Evolutionary conservation across 2,329 filamentous ascomycete species (phyloP), one percentile per base, ranked within the genome.

Genomic region (Aureobasidium namibiae): DNA sequence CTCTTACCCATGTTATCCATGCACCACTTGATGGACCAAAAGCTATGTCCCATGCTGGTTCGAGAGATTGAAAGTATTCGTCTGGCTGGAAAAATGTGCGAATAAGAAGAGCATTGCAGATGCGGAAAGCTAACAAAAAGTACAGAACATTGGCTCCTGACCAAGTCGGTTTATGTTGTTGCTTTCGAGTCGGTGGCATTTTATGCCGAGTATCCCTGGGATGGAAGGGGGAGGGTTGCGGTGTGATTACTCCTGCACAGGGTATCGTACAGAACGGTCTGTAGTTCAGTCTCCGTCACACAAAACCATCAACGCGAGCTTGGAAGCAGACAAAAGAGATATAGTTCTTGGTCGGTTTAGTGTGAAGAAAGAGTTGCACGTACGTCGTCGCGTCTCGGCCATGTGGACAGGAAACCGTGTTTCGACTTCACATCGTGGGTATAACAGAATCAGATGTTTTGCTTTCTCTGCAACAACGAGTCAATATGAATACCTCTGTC

Each of bases 21-120:
- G 92, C 90, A 63, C 89, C 88, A 72, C 86, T 88, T 14, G 80
- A 71, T 2, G 77, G 69, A 23, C 92, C 92, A 78, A 96, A 96
- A 3, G 89, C 88, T 59, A 94, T 80, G 67, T 86, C 79, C 92
- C 92, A 97, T 65, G 94, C 94, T 56, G 94, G 92, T 76, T 99
- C 94, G 45, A 97, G 82, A 1, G 91, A 88, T 71, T 99, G 94
- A 69, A 94, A 99, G 77, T 90, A 97, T 74, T 99, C 94, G 76
- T 99, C 94, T 29, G 94, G 94, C 73, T 99, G 94, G 76, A 99
- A 99, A 73, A 96, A 99, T 21, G 94, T 97, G 64, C 83, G 79
- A 60, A 95, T 78, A 63, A 80, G 84, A 66, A 94, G 79, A 33
- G 90, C 86, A 75, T 96, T 96, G 70, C 89, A 72, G 64, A 92